Percentiles rank a stretch among this genome's conserved stretches.
phyloP scores from a whole-genome alignment of 192 early-diverging fungal species.

The Chytriomyces hyalinus region DNA sequence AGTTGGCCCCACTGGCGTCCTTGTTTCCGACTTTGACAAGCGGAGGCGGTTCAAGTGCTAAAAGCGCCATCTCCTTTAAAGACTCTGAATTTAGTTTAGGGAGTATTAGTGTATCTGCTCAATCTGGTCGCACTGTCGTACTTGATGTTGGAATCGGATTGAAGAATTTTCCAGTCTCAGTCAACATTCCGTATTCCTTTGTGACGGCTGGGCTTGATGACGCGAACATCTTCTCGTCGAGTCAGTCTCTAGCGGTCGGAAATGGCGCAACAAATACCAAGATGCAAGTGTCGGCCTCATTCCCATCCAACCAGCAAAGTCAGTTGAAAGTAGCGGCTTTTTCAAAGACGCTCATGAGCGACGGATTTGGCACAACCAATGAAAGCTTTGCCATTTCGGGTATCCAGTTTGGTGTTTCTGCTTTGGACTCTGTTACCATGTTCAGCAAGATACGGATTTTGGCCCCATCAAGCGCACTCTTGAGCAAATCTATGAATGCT shows the following conservation, averaged over 20 bases:
- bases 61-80: neutral
- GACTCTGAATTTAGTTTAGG: neutral
- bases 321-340: neutral
- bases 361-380: conserved; percentile 5
- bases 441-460: conserved; percentile 24
- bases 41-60: neutral
- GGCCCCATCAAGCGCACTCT: conserved; percentile 8
- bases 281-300: neutral
- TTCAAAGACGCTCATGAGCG: neutral
- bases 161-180: neutral
- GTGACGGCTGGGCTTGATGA: conserved; percentile 2
- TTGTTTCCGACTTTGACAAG: neutral
- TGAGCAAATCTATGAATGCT: neutral
- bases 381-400: conserved; percentile 25
- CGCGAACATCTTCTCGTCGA: neutral
- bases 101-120: neutral
- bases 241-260: neutral
- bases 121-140: neutral
- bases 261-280: neutral
- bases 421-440: neutral
- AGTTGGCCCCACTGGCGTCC: neutral
- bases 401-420: conserved; percentile 15
- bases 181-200: neutral
- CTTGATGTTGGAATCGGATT: neutral
- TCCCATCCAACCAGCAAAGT: neutral